These are phyloP conservation scores for Aegle marmelos DNA, from an alignment of 345 rosid species.

Conservation along the genomic window DNA sequence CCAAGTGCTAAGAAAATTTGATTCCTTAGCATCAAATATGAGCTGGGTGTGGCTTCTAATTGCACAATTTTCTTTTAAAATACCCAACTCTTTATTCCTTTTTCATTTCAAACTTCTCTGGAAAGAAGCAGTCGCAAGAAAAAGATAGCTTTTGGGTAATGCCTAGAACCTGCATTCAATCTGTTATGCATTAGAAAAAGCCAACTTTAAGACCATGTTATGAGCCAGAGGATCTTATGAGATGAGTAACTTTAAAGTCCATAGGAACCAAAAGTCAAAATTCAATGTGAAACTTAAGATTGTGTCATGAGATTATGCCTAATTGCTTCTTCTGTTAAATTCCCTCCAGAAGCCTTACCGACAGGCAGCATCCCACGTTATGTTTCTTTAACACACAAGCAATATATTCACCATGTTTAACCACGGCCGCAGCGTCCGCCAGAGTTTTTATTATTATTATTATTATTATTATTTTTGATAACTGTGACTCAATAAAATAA, in stretches of 20 bases:
- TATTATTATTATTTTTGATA: not conserved
- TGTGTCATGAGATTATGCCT: not conserved
- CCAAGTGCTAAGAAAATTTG: not conserved
- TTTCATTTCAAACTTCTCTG: not conserved
- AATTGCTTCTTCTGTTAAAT: not conserved
- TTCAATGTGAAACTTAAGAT: not conserved
- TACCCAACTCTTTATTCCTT: not conserved
- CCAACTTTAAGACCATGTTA: not conserved
- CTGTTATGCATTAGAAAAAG: not conserved
- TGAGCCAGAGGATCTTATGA: not conserved
- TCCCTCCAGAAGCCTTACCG: not conserved
- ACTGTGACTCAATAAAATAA: not conserved
- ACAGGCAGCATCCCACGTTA: constrained; percentile 3
- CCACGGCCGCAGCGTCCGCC: not conserved
- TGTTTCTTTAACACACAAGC: constrained; percentile 1
- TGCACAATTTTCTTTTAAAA: not conserved
- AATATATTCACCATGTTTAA: not conserved
- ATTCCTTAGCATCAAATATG: not conserved
- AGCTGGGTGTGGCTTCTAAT: not conserved
- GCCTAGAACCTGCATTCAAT: not conserved
- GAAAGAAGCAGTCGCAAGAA: not conserved
- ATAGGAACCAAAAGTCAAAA: not conserved
- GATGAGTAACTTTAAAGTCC: not conserved
- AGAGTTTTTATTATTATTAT: not conserved
- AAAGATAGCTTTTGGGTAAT: not conserved